Evolutionary conservation across 306 rosid genomes (phyloP).

Genomic region (Gastrolobium villosum): DNA sequence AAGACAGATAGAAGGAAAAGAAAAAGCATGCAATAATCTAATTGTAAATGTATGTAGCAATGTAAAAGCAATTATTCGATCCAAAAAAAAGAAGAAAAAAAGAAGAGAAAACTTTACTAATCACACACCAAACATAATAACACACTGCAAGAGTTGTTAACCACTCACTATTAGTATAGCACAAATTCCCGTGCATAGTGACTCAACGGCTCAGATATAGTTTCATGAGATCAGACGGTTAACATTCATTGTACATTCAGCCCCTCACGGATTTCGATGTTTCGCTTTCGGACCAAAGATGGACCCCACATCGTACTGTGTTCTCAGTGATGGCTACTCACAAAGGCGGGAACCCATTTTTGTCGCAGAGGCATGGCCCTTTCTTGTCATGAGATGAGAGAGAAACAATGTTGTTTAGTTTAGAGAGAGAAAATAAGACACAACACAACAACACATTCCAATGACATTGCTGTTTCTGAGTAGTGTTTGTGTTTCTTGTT

Average conservation of each 20-base stretch:
- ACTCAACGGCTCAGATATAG: constrained; percentile 38
- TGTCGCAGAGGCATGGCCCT: constrained; percentile 62
- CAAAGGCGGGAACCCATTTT: constrained; percentile 93
- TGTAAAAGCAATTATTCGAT: constrained; percentile 50
- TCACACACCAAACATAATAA: constrained; percentile 43
- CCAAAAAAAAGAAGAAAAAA: constrained; percentile 3
- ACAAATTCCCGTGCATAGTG: constrained; percentile 57
- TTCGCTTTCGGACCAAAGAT: constrained; percentile 66
- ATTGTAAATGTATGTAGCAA: background rate
- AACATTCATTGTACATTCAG: background rate
- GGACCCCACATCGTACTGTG: constrained; percentile 68
- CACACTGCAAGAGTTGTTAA: constrained; percentile 21
- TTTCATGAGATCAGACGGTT: constrained; percentile 38
- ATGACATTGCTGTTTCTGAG: constrained; percentile 51
- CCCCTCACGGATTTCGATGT: constrained; percentile 69
- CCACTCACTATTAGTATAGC: constrained; percentile 41
- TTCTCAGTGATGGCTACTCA: constrained; percentile 51
- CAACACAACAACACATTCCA: constrained; percentile 15
- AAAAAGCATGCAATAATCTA: constrained; percentile 25
- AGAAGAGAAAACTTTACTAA: constrained; percentile 43
- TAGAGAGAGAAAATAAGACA: constrained; percentile 35
- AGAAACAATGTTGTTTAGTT: background rate
- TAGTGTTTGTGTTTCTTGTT: constrained; percentile 30
- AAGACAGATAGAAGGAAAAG: constrained; percentile 28
- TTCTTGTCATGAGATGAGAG: constrained; percentile 49